phyloP scores from a whole-genome alignment of 495 filamentous ascomycete genomes.

The Penicillium flavigenum region DNA sequence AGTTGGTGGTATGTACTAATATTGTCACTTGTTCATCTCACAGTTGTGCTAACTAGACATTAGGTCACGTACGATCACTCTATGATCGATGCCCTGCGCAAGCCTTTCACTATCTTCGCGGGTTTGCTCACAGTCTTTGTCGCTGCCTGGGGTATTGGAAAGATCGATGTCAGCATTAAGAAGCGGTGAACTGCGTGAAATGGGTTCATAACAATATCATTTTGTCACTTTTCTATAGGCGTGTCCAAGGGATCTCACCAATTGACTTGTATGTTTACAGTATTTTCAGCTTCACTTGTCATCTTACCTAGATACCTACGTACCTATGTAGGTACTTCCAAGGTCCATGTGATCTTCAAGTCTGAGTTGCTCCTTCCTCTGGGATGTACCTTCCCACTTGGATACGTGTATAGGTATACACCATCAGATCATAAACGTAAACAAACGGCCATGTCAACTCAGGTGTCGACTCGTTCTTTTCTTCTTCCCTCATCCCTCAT shows the following conservation, averaged over 20 bases:
- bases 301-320: background rate
- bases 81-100: conserved; percentile 70
- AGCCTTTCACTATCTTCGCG: conserved; percentile 80
- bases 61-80: conserved; percentile 82
- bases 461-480: background rate
- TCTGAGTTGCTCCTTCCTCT: background rate
- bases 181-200: conserved; percentile 38
- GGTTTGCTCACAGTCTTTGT: conserved; percentile 73
- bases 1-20: conserved; percentile 60
- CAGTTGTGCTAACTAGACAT: conserved; percentile 7
- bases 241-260: conserved; percentile 1
- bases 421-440: background rate
- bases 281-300: background rate
- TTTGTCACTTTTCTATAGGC: conserved; percentile 8
- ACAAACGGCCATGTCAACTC: background rate
- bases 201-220: background rate
- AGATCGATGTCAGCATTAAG: conserved; percentile 70
- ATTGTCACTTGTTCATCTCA: background rate
- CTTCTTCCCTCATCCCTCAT: background rate
- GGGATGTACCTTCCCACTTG: background rate
- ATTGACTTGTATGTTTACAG: conserved; percentile 12
- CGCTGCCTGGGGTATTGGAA: conserved; percentile 71
- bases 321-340: background rate
- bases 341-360: background rate
- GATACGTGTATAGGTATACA: background rate